Conservation (phyloP, 108 stramenopile genomes). For the Skeletonema menzelii region DNA sequence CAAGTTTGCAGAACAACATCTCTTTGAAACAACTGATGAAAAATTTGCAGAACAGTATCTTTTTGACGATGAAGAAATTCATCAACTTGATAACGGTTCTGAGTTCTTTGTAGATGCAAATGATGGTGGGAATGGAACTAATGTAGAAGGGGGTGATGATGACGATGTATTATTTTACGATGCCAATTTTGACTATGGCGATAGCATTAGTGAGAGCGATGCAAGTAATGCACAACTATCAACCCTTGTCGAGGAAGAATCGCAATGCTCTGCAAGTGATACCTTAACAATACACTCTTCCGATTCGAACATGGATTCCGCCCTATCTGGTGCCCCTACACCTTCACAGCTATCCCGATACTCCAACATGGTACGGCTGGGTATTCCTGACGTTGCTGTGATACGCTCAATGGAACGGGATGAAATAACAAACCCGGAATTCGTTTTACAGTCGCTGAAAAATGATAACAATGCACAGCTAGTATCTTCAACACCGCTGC, state of each 20-base stretch:
- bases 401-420: slow-evolving; percentile 47
- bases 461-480: slow-evolving; percentile 2
- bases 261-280: slow-evolving; percentile 3
- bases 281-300: slow-evolving; percentile 1
- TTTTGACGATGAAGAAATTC: background rate
- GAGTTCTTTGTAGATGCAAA: background rate
- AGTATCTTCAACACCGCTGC: background rate
- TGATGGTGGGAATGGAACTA: slow-evolving; percentile 1
- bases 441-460: slow-evolving; percentile 13
- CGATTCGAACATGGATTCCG: background rate
- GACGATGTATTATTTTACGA: background rate
- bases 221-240: background rate
- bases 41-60: background rate
- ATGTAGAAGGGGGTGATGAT: background rate
- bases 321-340: slow-evolving; percentile 3
- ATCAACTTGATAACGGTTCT: background rate
- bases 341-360: slow-evolving; percentile 29
- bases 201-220: background rate
- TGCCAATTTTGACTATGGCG: background rate
- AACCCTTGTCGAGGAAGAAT: background rate
- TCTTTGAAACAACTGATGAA: background rate
- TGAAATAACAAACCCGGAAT: slow-evolving; percentile 3
- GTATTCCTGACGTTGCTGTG: slow-evolving; percentile 40
- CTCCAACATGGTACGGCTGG: slow-evolving; percentile 42
- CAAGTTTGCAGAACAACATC: background rate